A percentile compares a stretch with the other conserved stretches of the same genome.
Conservation (phyloP, 805 yeast species). For the Ogataea chonburiensis region DNA sequence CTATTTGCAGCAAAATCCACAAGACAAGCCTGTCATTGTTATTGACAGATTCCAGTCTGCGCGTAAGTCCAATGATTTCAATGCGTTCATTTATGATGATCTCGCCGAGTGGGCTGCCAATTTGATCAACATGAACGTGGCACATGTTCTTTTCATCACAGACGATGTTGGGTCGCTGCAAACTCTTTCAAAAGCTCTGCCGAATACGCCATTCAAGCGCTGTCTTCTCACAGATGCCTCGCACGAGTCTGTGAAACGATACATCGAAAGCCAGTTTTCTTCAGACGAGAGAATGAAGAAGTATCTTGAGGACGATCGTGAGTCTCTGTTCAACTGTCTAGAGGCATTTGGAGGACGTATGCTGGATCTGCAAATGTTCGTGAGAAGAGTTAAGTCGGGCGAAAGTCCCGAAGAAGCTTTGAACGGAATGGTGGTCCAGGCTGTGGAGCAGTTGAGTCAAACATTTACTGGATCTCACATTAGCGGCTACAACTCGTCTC, state of each 20-base stretch:
- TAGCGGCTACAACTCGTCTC: conserved; percentile 65
- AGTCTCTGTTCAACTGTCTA: conserved; percentile 53
- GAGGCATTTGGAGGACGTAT: conserved; percentile 91
- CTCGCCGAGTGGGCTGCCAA: conserved; percentile 88
- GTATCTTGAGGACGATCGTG: conserved; percentile 20
- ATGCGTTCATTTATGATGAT: conserved; percentile 66
- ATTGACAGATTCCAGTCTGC: conserved; percentile 66
- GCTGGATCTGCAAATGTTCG: conserved; percentile 88
- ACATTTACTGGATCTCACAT: conserved; percentile 51
- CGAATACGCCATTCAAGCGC: conserved; percentile 81
- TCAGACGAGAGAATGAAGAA: conserved; percentile 23
- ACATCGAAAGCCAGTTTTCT: conserved; percentile 57
- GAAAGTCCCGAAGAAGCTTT: conserved; percentile 78
- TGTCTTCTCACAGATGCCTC: conserved; percentile 81
- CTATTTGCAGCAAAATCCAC: conserved; percentile 81
- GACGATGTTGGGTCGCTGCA: conserved; percentile 79
- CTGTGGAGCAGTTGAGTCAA: conserved; percentile 85
- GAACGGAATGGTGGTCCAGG: conserved; percentile 74
- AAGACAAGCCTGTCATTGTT: conserved; percentile 79
- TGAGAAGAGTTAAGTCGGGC: conserved; percentile 84
- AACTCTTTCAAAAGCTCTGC: conserved; percentile 67
- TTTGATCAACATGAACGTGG: conserved; percentile 71
- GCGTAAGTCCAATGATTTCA: conserved; percentile 52
- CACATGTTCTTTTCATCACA: conserved; percentile 87
- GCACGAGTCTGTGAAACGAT: conserved; percentile 62